Evolutionary conservation across 106 monocot species (phyloP), one percentile per base, ranked within the genome.

Genomic region (Agapanthus africanus): DNA sequence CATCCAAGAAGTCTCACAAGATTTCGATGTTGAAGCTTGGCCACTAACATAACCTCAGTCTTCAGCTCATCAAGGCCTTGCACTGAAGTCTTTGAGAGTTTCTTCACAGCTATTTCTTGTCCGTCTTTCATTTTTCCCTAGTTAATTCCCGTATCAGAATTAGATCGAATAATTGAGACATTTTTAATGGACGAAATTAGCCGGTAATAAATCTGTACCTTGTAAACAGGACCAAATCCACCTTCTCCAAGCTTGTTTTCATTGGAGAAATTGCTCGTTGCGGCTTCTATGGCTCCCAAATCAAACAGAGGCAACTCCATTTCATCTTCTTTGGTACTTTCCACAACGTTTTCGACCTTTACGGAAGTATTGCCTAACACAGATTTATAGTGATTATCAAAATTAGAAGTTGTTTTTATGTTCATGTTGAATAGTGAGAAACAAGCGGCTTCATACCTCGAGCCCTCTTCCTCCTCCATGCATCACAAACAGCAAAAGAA

Each of bases 271-370:
- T 66, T 34, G 6, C 67, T 26, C 0, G 80, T 80, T 15, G 79
- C 74, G 26, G 37, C 30, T 28, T 13, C 9, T 14, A 79, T 70
- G 14, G 61, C 56, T 31, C 21, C 16, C 14, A 68, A 63, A 61
- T 79, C 72, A 33, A 50, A 68, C 11, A 67, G 21, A 11, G 73
- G 78, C 1, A 79, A 40, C 13, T 79, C 78, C 23, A 78, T 26
- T 14, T 50, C 69, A 31, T 57, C 56, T 57, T n/a, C 56, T 14
- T 57, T 14, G 14, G 28, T 15, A 30, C 56, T 25, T 57, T 30
- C 28, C 4, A 18, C 4, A 31, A 31, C 0, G 30, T 30, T 57
- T 57, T 57, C 56, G 13, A 28, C 56, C 27, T 30, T 30, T 28
- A 11, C 31, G 56, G 16, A 30, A 30, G 56, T 30, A 57, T 28